These are phyloP conservation scores for Alliaria petiolata DNA, from an alignment of 345 rosid species.

Conservation along the genomic window DNA sequence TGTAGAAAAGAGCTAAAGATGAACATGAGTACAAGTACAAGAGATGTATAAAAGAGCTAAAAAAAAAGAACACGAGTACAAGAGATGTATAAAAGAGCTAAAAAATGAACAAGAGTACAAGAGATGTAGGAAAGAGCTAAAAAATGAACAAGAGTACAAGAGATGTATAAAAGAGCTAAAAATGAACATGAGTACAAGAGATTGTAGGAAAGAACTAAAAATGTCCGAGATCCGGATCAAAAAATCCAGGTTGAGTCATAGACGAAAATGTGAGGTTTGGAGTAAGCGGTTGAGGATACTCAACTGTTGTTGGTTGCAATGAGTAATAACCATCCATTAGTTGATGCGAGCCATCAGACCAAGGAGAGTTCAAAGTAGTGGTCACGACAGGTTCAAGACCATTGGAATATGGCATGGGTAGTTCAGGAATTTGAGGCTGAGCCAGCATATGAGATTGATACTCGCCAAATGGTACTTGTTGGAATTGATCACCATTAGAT, in stretches of 20 bases:
- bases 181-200: neutral
- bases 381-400: constrained; percentile 41
- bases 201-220: neutral
- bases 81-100: too few relatives aligned
- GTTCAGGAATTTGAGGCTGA: constrained; percentile 21
- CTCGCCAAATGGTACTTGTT: constrained; percentile 26
- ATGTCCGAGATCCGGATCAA: constrained; percentile 45
- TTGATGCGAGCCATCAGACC: constrained; percentile 38
- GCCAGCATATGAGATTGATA: constrained; percentile 19
- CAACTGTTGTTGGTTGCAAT: constrained; percentile 47
- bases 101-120: neutral
- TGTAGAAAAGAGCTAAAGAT: neutral
- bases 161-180: too few relatives aligned
- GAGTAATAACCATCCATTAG: constrained; percentile 48
- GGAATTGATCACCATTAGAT: too few relatives aligned
- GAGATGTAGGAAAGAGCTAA: neutral
- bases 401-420: constrained; percentile 36
- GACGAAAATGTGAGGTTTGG: constrained; percentile 67
- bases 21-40: too few relatives aligned
- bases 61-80: too few relatives aligned
- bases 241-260: constrained; percentile 46
- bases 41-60: too few relatives aligned
- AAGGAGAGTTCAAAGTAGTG: constrained; percentile 32
- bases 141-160: constrained; percentile 28
- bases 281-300: constrained; percentile 56